Percentiles rank a stretch among this genome's conserved stretches.
These are phyloP conservation scores for Leccinum incarnatum DNA, from an alignment of 768 basidiomycete genomes.

Conservation along the genomic window DNA sequence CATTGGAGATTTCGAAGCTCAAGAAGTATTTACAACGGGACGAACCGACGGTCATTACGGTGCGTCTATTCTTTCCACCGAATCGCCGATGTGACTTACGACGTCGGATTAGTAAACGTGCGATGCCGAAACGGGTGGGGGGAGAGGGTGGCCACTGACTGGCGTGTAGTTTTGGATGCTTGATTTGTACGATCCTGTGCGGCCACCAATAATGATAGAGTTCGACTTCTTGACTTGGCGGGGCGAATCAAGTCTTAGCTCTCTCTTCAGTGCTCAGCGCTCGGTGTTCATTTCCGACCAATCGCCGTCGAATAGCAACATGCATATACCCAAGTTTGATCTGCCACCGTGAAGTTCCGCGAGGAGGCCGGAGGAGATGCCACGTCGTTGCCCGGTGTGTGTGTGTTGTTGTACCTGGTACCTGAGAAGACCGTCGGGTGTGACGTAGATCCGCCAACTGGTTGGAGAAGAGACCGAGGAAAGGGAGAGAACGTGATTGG, in stretches of 20 bases:
- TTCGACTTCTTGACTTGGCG: not conserved
- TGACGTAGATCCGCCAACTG: not conserved
- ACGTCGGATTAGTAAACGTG: constrained; percentile 13
- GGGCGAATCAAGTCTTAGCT: not conserved
- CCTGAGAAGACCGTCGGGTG: not conserved
- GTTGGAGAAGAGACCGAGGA: not conserved
- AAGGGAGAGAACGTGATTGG: not conserved
- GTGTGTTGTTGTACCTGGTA: not conserved
- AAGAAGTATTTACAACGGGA: constrained; percentile 83
- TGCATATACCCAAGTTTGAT: not conserved
- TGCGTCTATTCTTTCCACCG: constrained; percentile 35
- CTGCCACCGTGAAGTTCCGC: not conserved
- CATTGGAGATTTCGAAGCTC: constrained; percentile 79
- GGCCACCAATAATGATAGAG: constrained; percentile 9
- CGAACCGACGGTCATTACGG: constrained; percentile 95
- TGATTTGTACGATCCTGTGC: constrained; percentile 16
- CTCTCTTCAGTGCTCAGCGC: not conserved
- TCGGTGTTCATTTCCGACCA: constrained; percentile 10
- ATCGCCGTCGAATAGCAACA: not conserved
- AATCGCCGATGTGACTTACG: constrained; percentile 1
- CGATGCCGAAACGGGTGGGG: not conserved
- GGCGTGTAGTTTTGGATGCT: not conserved
- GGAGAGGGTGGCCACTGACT: not conserved
- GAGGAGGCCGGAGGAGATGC: not conserved
- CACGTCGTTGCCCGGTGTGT: not conserved